These are phyloP conservation scores for Lipomyces oligophaga DNA, from an alignment of 805 yeast genomes.

Conservation along the genomic window DNA sequence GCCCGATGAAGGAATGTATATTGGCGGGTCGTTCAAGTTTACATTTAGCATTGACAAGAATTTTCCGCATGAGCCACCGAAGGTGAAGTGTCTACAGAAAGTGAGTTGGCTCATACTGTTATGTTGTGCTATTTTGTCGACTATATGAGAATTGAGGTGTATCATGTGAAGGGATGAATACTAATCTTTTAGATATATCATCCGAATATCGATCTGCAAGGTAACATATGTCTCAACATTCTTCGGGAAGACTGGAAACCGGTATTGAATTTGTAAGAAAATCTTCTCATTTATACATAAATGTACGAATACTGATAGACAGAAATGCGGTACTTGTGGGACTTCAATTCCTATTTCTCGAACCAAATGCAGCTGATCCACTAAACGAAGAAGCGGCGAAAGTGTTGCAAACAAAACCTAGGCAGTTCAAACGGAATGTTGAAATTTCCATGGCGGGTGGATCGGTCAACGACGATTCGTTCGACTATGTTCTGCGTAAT, in stretches of 20 bases:
- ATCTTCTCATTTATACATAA: neutral
- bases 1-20: conserved; percentile 73
- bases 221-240: conserved; percentile 88
- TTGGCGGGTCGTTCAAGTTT: conserved; percentile 66
- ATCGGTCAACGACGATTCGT: conserved; percentile 51
- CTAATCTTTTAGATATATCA: conserved; percentile 60
- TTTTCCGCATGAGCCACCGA: conserved; percentile 92
- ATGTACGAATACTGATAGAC: neutral
- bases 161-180: neutral
- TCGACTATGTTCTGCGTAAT: conserved; percentile 54
- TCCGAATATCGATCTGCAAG: conserved; percentile 87
- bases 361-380: conserved; percentile 91
- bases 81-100: conserved; percentile 45
- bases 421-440: conserved; percentile 56
- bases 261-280: conserved; percentile 57
- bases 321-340: conserved; percentile 76
- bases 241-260: conserved; percentile 97
- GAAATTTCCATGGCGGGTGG: conserved; percentile 69
- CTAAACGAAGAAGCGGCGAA: conserved; percentile 57
- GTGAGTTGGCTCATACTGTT: conserved; percentile 15
- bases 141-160: neutral
- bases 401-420: conserved; percentile 38
- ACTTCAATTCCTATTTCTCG: conserved; percentile 75
- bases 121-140: neutral
- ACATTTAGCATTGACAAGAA: conserved; percentile 60